These are phyloP conservation scores for Byssochlamys sp. DNA, from an alignment of 2,329 filamentous ascomycete species.

Conservation along the genomic window DNA sequence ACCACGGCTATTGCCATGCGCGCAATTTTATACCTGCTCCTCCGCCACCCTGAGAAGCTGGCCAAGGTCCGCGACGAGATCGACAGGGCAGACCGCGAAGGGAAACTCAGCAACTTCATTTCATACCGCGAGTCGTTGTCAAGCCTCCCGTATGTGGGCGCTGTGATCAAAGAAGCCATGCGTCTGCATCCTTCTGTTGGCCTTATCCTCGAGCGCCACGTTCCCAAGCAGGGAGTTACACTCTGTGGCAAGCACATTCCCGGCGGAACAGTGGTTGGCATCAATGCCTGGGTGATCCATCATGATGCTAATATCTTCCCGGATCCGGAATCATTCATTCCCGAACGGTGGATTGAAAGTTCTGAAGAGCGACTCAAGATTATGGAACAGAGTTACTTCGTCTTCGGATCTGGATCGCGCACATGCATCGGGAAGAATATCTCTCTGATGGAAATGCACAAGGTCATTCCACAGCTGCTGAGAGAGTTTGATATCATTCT, in stretches of 20 bases:
- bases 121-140: slow-evolving; percentile 15
- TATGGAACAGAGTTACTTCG: slow-evolving; percentile 6
- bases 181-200: slow-evolving; percentile 28
- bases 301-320: slow-evolving; percentile 12
- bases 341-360: slow-evolving; percentile 19
- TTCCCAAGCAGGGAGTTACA: slow-evolving; percentile 18
- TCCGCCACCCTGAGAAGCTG: slow-evolving; percentile 21
- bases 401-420: slow-evolving; percentile 15
- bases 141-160: slow-evolving; percentile 26
- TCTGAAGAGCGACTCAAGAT: slow-evolving; percentile 13
- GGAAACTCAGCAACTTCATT: slow-evolving; percentile 13
- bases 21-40: slow-evolving; percentile 31
- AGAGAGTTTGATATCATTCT: slow-evolving; percentile 12
- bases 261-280: slow-evolving; percentile 29
- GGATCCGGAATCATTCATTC: slow-evolving; percentile 17
- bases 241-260: slow-evolving; percentile 24
- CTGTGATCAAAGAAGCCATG: slow-evolving; percentile 29
- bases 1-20: slow-evolving; percentile 33
- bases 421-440: slow-evolving; percentile 19
- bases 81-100: slow-evolving; percentile 16
- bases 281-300: slow-evolving; percentile 16
- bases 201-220: slow-evolving; percentile 25
- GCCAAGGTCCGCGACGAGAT: slow-evolving; percentile 31
- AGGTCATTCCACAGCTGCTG: slow-evolving; percentile 15
- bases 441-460: slow-evolving; percentile 16